Evolutionary conservation across 768 basidiomycete species (phyloP).

Genomic region (Naganishia vaughanmartiniae): DNA sequence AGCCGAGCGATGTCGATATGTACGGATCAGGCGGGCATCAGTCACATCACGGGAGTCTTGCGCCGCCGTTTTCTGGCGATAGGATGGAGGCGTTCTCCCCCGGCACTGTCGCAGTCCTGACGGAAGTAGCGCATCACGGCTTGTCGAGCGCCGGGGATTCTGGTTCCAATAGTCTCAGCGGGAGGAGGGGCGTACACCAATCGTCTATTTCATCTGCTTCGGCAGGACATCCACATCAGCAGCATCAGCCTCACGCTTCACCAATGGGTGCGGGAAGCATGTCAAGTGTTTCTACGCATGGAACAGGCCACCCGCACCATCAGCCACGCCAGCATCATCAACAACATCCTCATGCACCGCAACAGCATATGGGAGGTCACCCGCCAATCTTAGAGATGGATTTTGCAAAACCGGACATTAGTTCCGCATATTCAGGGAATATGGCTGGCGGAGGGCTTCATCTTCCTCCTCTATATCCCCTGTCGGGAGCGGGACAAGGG

Average conservation of each 20-base stretch:
- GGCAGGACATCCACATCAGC: neutral
- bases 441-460: neutral
- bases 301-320: neutral
- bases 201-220: neutral
- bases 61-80: neutral
- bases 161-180: neutral
- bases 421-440: neutral
- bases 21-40: neutral
- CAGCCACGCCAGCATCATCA: neutral
- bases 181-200: neutral
- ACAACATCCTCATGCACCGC: neutral
- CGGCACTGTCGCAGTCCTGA: conserved; percentile 24
- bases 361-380: neutral
- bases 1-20: neutral
- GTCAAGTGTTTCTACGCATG: conserved; percentile 10
- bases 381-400: conserved; percentile 13
- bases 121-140: conserved; percentile 23
- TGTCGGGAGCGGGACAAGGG: neutral
- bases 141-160: neutral
- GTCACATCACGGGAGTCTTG: neutral
- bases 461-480: neutral
- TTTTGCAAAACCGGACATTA: conserved; percentile 9
- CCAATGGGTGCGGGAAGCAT: conserved; percentile 15
- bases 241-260: conserved; percentile 8
- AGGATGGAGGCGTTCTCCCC: conserved; percentile 29